Percentiles rank a stretch among this genome's conserved stretches.
phyloP scores from a whole-genome alignment of 1,284 basidiomycete genomes.

The Gymnopus androsaceus region DNA sequence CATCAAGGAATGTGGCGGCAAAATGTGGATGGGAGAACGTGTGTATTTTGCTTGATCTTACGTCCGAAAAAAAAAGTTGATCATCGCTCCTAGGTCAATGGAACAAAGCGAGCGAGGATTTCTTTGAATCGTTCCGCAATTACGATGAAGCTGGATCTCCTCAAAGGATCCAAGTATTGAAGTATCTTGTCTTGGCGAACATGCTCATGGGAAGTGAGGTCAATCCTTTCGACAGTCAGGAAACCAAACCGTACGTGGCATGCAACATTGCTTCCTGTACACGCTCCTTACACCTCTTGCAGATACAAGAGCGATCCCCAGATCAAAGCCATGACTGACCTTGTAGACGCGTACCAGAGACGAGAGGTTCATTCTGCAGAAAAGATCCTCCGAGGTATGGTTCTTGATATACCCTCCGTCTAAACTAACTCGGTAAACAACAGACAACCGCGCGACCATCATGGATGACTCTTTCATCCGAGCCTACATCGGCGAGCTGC shows the following conservation, averaged over 20 bases:
- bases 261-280: not conserved
- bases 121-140: conserved; percentile 98
- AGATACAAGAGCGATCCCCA: conserved; percentile 96
- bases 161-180: conserved; percentile 96
- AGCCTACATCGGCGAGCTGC: conserved; percentile 91
- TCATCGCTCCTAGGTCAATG: conserved; percentile 72
- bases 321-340: conserved; percentile 96
- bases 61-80: not conserved
- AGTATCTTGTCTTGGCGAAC: conserved; percentile 97
- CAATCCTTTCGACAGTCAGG: conserved; percentile 99
- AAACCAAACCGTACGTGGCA: conserved; percentile 87
- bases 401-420: conserved; percentile 8
- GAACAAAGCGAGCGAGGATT: conserved; percentile 95
- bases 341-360: conserved; percentile 95
- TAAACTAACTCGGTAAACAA: not conserved
- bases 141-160: conserved; percentile 98
- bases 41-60: conserved; percentile 32
- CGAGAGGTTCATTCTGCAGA: conserved; percentile 96
- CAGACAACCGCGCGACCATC: conserved; percentile 91
- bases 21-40: conserved; percentile 99
- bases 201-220: conserved; percentile 99
- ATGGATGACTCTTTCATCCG: conserved; percentile 95
- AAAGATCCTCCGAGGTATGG: conserved; percentile 84
- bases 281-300: conserved; percentile 6
- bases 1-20: conserved; percentile 98